A percentile compares a stretch with the other conserved stretches of the same genome.
These are phyloP conservation scores for Stagonosporopsis cucurbitacearum DNA, from an alignment of 2,329 filamentous ascomycete species.

Conservation along the genomic window DNA sequence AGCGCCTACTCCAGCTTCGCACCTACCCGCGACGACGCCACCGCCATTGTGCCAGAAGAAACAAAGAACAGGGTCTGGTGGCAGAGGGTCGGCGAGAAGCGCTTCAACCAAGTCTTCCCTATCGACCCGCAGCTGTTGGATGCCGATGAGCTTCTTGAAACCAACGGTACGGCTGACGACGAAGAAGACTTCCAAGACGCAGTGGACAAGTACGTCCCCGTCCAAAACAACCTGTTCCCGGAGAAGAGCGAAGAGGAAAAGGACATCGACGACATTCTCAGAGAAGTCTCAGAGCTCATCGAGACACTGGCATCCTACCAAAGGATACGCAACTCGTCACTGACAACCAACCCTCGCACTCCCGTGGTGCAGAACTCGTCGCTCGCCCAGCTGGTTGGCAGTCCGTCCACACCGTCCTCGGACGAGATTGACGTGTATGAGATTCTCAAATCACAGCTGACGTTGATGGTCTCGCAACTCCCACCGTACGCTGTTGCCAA, in stretches of 20 bases:
- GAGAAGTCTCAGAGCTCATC: slow-evolving; percentile 76
- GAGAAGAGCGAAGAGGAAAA: slow-evolving; percentile 58
- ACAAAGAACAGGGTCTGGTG: slow-evolving; percentile 76
- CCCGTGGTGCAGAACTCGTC: slow-evolving; percentile 71
- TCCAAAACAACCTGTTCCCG: slow-evolving; percentile 31
- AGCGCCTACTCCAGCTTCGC: slow-evolving; percentile 82
- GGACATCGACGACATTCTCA: slow-evolving; percentile 71
- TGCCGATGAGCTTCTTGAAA: slow-evolving; percentile 47
- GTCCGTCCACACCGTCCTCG: slow-evolving; percentile 68
- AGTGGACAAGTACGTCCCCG: slow-evolving; percentile 47
- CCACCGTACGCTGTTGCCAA: slow-evolving; percentile 88
- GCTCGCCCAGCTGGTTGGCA: slow-evolving; percentile 61
- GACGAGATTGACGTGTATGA: slow-evolving; percentile 70
- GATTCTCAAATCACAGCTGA: slow-evolving; percentile 75
- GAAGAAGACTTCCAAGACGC: slow-evolving; percentile 49
- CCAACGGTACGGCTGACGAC: slow-evolving; percentile 47
- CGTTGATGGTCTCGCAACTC: slow-evolving; percentile 74
- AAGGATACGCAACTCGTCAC: slow-evolving; percentile 74
- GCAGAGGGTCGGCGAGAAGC: slow-evolving; percentile 71
- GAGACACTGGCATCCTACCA: slow-evolving; percentile 80
- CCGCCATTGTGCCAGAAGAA: slow-evolving; percentile 71
- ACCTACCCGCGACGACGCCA: slow-evolving; percentile 75
- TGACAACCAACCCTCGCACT: slow-evolving; percentile 70
- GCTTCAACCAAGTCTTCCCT: slow-evolving; percentile 70
- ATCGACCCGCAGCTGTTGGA: slow-evolving; percentile 53